Evolutionary conservation across 2,329 filamentous ascomycete species (phyloP), one percentile per base, ranked within the genome.

Genomic region (Ascochyta lentis): DNA sequence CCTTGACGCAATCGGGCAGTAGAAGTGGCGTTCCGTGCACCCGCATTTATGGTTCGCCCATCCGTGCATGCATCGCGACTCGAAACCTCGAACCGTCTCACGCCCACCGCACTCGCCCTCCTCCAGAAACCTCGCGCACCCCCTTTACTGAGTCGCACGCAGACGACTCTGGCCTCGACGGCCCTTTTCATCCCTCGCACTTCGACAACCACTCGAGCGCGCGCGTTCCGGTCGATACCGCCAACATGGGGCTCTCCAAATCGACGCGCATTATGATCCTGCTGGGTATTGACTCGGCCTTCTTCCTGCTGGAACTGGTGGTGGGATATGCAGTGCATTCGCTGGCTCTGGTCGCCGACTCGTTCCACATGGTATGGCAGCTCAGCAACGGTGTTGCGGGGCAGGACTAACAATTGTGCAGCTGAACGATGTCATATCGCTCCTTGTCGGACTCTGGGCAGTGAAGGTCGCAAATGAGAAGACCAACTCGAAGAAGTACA

Each of bases 341-440:
- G 16, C 85, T 99, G 66, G 95, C 95, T 34, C 84, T 99, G 56
- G 92, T 96, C 72, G 95, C 95, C 49, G 95, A 99, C 80, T 92
- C 95, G 57, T 99, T 99, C 77, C 95, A 99, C 79, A 99, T 99
- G 95, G 90, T 92, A 73, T 67, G 83, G 22, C 42, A 33, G 12
- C 37, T 34, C 49, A 40, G 41, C 42, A 31, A 24, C 49, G 6
- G 35, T 53, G 54, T 64, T 66, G 54, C 66, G 54, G 50, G 37
- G 29, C 19, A 10, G 38, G 24, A 22, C 34, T 57, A 45, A 57
- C 22, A 10, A 2, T 23, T 9, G 29, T 49, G 22, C 49, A 92
- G 90, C 83, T 99, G 58, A 99, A 99, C 81, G 95, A 99, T 85
- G 95, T 99, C 67, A 89, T 99, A 58, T 98, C 95, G 1, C 81